Conservation (phyloP, 2,329 filamentous ascomycete genomes). For the Paracamarosporium sp. region DNA sequence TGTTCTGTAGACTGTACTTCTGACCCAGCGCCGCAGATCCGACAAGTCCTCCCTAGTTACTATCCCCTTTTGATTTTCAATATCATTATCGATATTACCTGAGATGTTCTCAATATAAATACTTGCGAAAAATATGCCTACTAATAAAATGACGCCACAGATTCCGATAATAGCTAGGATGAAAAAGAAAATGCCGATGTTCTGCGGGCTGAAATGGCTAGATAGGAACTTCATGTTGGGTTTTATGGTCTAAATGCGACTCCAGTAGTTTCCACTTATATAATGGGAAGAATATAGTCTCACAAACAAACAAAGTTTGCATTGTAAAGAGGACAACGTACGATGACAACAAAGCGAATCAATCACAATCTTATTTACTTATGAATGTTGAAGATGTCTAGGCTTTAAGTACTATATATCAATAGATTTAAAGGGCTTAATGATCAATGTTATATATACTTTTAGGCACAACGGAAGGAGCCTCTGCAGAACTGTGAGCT, state of each 20-base stretch:
- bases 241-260: not conserved
- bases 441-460: no score
- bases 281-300: not conserved
- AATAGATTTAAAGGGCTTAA: no score
- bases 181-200: not conserved
- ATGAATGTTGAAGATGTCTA: no score
- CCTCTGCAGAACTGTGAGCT: no score
- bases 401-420: no score
- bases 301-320: no score
- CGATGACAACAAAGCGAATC: no score
- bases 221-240: not conserved
- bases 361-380: no score
- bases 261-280: not conserved
- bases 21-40: not conserved
- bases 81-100: not conserved
- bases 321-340: no score
- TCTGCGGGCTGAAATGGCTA: not conserved
- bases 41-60: not conserved
- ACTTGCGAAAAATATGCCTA: not conserved
- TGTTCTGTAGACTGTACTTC: not conserved
- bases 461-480: no score
- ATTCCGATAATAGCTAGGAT: not conserved
- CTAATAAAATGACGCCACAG: not conserved
- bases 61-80: not conserved
- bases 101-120: not conserved